These are phyloP conservation scores for Chlorella variabilis DNA, from an alignment of 163 green algal genomes.

Conservation along the genomic window DNA sequence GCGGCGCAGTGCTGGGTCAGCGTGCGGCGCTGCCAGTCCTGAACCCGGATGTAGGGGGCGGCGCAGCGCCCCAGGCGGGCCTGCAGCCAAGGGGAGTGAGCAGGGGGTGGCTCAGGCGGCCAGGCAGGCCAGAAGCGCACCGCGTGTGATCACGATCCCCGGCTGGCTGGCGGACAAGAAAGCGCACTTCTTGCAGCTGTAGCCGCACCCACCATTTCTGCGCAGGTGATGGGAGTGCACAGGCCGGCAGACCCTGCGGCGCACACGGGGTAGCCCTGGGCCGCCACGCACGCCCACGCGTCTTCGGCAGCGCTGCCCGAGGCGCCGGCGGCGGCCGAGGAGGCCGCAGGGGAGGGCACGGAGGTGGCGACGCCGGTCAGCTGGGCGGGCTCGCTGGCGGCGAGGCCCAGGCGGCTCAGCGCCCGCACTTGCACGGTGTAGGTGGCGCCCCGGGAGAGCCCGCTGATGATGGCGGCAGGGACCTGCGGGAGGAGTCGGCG, in stretches of 20 bases:
- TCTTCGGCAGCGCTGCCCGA: neutral
- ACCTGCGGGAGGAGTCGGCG: neutral
- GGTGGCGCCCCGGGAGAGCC: neutral
- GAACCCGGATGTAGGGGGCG: neutral
- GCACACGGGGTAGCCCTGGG: neutral
- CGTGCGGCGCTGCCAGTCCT: neutral
- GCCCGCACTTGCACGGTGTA: neutral
- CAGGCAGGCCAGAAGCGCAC: neutral
- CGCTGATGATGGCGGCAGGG: neutral
- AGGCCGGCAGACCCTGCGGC: neutral
- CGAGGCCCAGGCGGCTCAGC: neutral
- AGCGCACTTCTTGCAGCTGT: too few relatives aligned
- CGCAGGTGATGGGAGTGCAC: slow-evolving; percentile 2
- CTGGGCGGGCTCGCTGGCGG: neutral
- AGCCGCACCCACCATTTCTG: neutral
- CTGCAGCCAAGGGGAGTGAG: neutral
- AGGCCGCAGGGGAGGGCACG: neutral
- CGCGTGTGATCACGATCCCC: too few relatives aligned
- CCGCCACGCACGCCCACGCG: neutral
- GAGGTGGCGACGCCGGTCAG: neutral
- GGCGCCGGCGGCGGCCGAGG: neutral
- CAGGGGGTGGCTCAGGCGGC: neutral
- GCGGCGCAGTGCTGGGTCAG: slow-evolving; percentile 10
- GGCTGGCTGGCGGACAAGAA: too few relatives aligned
- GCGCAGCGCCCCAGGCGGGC: neutral